Evolutionary conservation across 169 alveolate genomes (phyloP).

Genomic region (Toxoplasma gondii): DNA sequence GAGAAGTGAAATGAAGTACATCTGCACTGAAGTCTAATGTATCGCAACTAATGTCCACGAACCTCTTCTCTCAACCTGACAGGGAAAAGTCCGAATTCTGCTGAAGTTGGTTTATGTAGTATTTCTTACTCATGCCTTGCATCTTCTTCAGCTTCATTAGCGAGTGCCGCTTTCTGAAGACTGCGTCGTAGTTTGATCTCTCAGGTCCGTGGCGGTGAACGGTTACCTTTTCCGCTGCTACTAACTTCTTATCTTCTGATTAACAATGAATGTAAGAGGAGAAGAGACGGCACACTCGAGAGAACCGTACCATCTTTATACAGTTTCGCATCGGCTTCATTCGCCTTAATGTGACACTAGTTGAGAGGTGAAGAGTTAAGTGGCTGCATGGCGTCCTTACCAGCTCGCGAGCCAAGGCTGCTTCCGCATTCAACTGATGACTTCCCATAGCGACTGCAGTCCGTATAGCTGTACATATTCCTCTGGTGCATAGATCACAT

Average conservation of each 20-base stretch:
- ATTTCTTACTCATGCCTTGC: slow-evolving; percentile 19
- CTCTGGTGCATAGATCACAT: neutral
- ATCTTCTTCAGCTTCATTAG: slow-evolving; percentile 23
- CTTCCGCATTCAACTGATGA: slow-evolving; percentile 23
- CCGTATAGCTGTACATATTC: neutral
- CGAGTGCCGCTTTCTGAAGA: neutral
- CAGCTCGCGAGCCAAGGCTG: slow-evolving; percentile 35
- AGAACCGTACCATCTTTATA: slow-evolving; percentile 2
- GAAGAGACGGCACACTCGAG: neutral
- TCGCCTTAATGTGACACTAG: neutral
- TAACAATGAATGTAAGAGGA: neutral
- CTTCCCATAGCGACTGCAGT: slow-evolving; percentile 18
- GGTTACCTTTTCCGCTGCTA: slow-evolving; percentile 26
- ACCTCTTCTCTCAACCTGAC: slow-evolving; percentile 21
- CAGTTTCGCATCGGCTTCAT: neutral
- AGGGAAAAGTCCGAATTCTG: neutral
- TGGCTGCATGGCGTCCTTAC: neutral
- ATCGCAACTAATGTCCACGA: neutral
- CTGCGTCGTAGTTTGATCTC: neutral
- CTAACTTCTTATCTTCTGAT: neutral
- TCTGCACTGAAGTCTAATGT: no score
- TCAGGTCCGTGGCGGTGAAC: neutral
- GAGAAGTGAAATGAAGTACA: neutral
- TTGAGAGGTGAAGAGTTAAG: neutral
- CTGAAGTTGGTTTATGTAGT: neutral